Percentiles rank a stretch among this genome's conserved stretches.
Evolutionary conservation across 1,284 basidiomycete genomes (phyloP).

Genomic region (Singerocomus inundabilis): DNA sequence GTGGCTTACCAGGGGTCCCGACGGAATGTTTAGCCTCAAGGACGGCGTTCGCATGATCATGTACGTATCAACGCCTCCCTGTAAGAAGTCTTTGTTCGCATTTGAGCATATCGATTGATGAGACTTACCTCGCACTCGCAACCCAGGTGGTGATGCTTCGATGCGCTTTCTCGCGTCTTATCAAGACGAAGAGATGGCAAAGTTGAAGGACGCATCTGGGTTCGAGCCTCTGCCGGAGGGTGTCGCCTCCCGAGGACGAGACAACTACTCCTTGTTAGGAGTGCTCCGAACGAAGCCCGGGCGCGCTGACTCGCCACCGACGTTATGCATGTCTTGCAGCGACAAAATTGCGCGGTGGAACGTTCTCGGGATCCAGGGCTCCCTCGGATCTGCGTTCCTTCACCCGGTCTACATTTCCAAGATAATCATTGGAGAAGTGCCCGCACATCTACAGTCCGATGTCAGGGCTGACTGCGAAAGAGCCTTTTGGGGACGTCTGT

Average conservation of each 20-base stretch:
- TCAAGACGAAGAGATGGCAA: slow-evolving; percentile 70
- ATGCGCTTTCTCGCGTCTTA: slow-evolving; percentile 70
- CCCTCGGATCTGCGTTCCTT: slow-evolving; percentile 58
- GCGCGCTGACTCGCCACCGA: slow-evolving; percentile 79
- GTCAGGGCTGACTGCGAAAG: slow-evolving; percentile 59
- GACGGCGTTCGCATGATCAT: slow-evolving; percentile 57
- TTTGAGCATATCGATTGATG: slow-evolving; percentile 10
- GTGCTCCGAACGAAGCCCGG: slow-evolving; percentile 89
- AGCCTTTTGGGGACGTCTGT: slow-evolving; percentile 55
- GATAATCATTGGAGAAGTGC: slow-evolving; percentile 74
- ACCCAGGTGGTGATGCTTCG: slow-evolving; percentile 85
- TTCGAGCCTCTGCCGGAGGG: slow-evolving; percentile 38
- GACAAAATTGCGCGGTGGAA: slow-evolving; percentile 89
- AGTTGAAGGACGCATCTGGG: slow-evolving; percentile 53
- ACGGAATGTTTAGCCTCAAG: slow-evolving; percentile 50
- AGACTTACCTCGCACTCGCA: slow-evolving; percentile 2
- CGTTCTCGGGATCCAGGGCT: slow-evolving; percentile 83
- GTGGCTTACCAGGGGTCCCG: slow-evolving; percentile 43
- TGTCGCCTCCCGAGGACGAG: slow-evolving; percentile 66
- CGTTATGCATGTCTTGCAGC: slow-evolving; percentile 83
- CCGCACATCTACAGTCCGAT: slow-evolving; percentile 35
- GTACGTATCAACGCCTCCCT: slow-evolving; percentile 90
- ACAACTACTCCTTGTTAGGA: slow-evolving; percentile 71
- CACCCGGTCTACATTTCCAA: slow-evolving; percentile 61
- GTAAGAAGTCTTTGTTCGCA: slow-evolving; percentile 44